A percentile compares a stretch with the other conserved stretches of the same genome.
These are phyloP conservation scores for Starmerella stellata DNA, from an alignment of 805 yeast species.

Conservation along the genomic window DNA sequence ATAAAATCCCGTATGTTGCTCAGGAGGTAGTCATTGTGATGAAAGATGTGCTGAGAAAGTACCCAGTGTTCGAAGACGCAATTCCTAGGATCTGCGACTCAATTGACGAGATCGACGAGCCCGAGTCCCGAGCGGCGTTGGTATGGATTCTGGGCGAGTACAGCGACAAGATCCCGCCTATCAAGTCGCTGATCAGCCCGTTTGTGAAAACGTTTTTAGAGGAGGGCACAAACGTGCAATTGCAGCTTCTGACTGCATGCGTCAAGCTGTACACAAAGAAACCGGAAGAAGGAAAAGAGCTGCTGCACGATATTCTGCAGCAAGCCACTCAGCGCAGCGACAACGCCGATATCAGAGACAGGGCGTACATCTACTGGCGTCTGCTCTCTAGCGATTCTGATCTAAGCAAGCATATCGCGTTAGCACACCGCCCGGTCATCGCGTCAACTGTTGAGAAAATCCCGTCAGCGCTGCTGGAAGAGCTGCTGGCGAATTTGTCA, in stretches of 20 bases:
- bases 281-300: constrained; percentile 41
- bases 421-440: constrained; percentile 51
- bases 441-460: constrained; percentile 54
- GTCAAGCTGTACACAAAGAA: constrained; percentile 50
- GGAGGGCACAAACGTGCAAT: constrained; percentile 61
- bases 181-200: constrained; percentile 25
- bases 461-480: constrained; percentile 48
- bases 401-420: constrained; percentile 44
- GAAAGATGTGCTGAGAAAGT: constrained; percentile 57
- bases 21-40: constrained; percentile 67
- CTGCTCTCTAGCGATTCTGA: constrained; percentile 63
- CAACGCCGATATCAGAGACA: constrained; percentile 73
- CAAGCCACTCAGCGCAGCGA: constrained; percentile 57
- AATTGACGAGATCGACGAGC: constrained; percentile 48
- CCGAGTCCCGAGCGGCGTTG: constrained; percentile 60
- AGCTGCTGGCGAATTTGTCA: constrained; percentile 56
- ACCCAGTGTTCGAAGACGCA: constrained; percentile 41
- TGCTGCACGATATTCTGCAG: constrained; percentile 64
- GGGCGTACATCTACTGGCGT: constrained; percentile 82
- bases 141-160: constrained; percentile 77
- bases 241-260: constrained; percentile 55
- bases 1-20: constrained; percentile 46
- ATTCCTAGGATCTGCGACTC: constrained; percentile 30
- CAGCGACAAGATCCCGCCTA: constrained; percentile 33
- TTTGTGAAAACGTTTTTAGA: constrained; percentile 36